A percentile compares a stretch with the other conserved stretches of the same genome.
Conservation (phyloP, 2,329 filamentous ascomycete species). For the Ophiostoma angusticollis region DNA sequence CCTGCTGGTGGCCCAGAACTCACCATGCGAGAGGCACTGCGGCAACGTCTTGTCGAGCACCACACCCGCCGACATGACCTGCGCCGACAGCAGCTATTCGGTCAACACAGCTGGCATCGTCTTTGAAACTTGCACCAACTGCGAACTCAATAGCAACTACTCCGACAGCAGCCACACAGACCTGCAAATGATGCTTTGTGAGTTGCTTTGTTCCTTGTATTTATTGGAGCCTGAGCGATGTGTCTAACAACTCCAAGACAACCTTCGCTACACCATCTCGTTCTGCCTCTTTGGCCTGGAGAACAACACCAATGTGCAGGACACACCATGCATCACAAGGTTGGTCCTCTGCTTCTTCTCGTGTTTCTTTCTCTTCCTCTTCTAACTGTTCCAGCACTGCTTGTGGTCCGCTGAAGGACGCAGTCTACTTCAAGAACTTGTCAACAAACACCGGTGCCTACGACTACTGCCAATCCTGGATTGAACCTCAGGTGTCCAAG, state of each 20-base stretch:
- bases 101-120: conserved; percentile 30
- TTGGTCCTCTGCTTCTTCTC: conserved; percentile 19
- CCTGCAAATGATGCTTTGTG: conserved; percentile 42
- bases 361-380: background rate
- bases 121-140: conserved; percentile 38
- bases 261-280: conserved; percentile 41
- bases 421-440: conserved; percentile 37
- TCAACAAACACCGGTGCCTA: conserved; percentile 31
- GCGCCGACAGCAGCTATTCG: conserved; percentile 28
- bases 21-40: conserved; percentile 37
- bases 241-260: conserved; percentile 29
- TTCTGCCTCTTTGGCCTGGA: conserved; percentile 42
- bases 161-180: conserved; percentile 30
- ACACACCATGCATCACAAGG: conserved; percentile 40
- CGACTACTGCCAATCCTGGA: conserved; percentile 42
- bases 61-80: conserved; percentile 34
- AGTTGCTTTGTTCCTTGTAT: conserved; percentile 15
- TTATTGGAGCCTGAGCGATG: too few relatives aligned
- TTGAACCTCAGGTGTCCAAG: conserved; percentile 24
- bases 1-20: conserved; percentile 32
- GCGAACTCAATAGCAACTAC: conserved; percentile 38
- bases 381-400: conserved; percentile 29
- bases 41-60: conserved; percentile 40
- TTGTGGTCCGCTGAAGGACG: conserved; percentile 34
- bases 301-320: conserved; percentile 26